Evolutionary conservation across 345 rosid genomes (phyloP), one percentile per base, ranked within the genome.

Genomic region (Lepidium aucheri): DNA sequence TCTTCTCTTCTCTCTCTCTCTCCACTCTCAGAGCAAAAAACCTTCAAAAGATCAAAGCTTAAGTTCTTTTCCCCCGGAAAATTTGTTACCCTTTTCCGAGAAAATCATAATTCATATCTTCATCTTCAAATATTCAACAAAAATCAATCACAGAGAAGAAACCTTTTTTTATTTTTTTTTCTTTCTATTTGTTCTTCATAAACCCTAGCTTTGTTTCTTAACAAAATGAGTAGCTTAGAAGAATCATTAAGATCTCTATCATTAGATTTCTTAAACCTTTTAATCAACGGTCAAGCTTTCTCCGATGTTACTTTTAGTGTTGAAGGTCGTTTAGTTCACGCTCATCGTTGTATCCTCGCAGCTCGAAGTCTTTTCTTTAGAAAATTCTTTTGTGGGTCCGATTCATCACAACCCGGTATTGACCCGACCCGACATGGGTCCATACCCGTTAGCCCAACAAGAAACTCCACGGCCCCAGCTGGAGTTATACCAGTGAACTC

Each of bases 201-300:
- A 74, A 74, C 77, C 77, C 77, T 74, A 74, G 36, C 40, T 44
- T 67, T 41, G 17, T 26, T 18, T 7, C 2, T 1, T 0, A 15
- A 8, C 34, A 51, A 10, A 4, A 72, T 58, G 76, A 89, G 84
- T 72, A 81, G 80, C 41, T 75, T 84, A 6, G 97, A 91, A 67
- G 97, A 95, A 53, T 83, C 95, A 6, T 43, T 89, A 63, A 82
- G 98, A 89, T 83, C 97, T 72, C 83, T 95, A n/a, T 95, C 99
- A 13, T 61, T 85, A 2, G 99, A 95, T 79, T 91, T 83, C 63
- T 82, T 95, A 13, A 95, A 95, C 76, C 91, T 95, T 24, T 75
- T 95, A 56, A 95, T 95, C 81, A 91, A 95, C 70, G 99, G 99
- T 42, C 96, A 91, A 73, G 99, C 97, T 66, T 95, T 91, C 87